Percentiles rank a stretch among this genome's conserved stretches.
Evolutionary conservation across 139 green algal genomes (phyloP).

Genomic region (Helicosporidium sp.): DNA sequence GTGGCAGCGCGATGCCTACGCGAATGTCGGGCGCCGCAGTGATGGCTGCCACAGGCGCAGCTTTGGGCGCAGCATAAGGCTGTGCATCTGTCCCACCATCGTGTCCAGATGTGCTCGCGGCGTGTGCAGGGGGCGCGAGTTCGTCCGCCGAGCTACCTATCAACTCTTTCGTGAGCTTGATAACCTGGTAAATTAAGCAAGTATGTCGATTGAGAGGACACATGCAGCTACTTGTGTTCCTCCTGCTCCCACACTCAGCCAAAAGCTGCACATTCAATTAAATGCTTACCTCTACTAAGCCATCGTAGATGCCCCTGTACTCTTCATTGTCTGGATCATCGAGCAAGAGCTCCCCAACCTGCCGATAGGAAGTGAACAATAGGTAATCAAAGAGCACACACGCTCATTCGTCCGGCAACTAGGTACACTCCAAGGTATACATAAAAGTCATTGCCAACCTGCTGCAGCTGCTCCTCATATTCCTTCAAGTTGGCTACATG

Average conservation of each 20-base stretch:
- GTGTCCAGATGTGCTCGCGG: no score
- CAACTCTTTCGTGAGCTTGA: constrained; percentile 51
- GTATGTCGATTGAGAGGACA: neutral
- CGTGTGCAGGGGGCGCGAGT: no score
- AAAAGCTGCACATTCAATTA: no score
- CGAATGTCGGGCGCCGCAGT: constrained; percentile 17
- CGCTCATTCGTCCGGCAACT: no score
- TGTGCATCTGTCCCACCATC: no score
- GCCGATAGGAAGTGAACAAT: no score
- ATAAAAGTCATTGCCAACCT: neutral
- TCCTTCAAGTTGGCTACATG: neutral
- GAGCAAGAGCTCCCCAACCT: constrained; percentile 56
- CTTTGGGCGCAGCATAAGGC: neutral
- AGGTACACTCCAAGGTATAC: no score
- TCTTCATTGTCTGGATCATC: constrained; percentile 45
- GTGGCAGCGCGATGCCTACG: constrained; percentile 28
- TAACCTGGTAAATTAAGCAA: constrained; percentile 27
- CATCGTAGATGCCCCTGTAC: constrained; percentile 45
- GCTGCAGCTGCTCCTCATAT: neutral
- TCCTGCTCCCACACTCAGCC: no score
- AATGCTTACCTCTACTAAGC: constrained; percentile 37
- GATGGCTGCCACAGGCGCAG: constrained; percentile 3
- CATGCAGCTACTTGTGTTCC: no score
- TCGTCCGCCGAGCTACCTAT: no score
- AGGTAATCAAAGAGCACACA: no score